Conservation (phyloP, 2,329 filamentous ascomycete genomes). For the Tolypocladium capitatum region DNA sequence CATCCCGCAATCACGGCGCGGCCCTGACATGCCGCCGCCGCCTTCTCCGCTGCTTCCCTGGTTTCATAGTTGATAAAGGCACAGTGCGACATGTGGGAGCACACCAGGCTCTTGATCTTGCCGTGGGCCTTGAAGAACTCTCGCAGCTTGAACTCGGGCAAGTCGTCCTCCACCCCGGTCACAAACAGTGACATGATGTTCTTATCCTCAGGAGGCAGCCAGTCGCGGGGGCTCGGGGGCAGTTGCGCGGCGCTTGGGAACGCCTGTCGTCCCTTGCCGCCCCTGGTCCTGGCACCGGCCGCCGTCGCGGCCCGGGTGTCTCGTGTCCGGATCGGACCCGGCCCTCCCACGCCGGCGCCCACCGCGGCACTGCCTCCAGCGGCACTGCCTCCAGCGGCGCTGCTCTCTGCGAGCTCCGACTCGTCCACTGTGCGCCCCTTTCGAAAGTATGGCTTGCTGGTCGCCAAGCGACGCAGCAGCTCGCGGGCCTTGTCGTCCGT, state of each 20-base stretch:
- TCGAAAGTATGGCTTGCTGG: slow-evolving; percentile 90
- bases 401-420: slow-evolving; percentile 20
- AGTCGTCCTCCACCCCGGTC: slow-evolving; percentile 88
- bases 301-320: slow-evolving; percentile 42
- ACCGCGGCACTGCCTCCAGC: slow-evolving; percentile 33
- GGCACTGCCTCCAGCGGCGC: slow-evolving; percentile 16
- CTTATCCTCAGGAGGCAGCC: slow-evolving; percentile 66
- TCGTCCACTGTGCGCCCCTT: slow-evolving; percentile 68
- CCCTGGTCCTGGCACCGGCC: slow-evolving; percentile 34
- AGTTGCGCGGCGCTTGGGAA: slow-evolving; percentile 62
- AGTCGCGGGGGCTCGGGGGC: slow-evolving; percentile 74
- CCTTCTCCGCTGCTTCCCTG: slow-evolving; percentile 71
- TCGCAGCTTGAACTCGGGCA: slow-evolving; percentile 83
- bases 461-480: slow-evolving; percentile 68
- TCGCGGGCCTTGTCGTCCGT: slow-evolving; percentile 95
- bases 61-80: slow-evolving; percentile 92
- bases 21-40: slow-evolving; percentile 73
- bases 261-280: slow-evolving; percentile 31
- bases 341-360: slow-evolving; percentile 46
- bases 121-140: slow-evolving; percentile 83
- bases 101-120: slow-evolving; percentile 82
- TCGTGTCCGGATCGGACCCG: slow-evolving; percentile 68
- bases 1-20: slow-evolving; percentile 83
- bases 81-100: slow-evolving; percentile 93
- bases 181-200: slow-evolving; percentile 90